Conservation (phyloP, 2,329 filamentous ascomycete genomes). For the Epichloe festucae region DNA sequence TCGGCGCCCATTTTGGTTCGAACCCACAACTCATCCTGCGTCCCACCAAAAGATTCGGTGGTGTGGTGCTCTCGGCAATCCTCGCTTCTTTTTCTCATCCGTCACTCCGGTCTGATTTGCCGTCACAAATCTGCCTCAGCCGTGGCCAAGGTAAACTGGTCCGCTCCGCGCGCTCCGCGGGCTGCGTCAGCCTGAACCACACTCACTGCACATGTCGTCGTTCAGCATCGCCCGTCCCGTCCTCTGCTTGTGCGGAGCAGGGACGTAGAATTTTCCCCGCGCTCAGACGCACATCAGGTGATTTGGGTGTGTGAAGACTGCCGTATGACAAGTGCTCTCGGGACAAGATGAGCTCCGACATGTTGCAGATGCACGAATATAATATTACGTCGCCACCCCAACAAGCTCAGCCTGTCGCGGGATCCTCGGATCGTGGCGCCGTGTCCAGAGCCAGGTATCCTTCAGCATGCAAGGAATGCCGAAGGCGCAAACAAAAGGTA, state of each 20-base stretch:
- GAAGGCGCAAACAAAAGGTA: constrained; percentile 39
- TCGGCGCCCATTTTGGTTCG: no score
- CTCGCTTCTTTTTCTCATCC: no score
- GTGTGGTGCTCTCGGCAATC: no score
- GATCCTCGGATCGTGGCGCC: constrained; percentile 1
- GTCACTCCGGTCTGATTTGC: no score
- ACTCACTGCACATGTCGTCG: neutral
- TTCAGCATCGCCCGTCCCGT: neutral
- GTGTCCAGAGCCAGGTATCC: constrained; percentile 13
- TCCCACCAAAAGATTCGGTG: no score
- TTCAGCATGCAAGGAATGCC: constrained; percentile 38
- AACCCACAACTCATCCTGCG: no score
- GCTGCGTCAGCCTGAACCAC: neutral
- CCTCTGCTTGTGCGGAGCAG: neutral
- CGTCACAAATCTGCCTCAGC: neutral
- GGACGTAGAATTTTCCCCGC: neutral
- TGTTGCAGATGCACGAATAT: constrained; percentile 14
- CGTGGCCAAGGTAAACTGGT: neutral
- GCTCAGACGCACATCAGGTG: neutral
- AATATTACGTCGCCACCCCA: constrained; percentile 3
- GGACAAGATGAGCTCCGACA: constrained; percentile 14
- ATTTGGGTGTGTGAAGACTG: neutral
- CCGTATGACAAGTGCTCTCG: neutral
- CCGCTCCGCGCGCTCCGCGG: neutral
- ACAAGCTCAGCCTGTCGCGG: neutral